phyloP scores from a whole-genome alignment of 371 early-diverging fungal species.

The Dipsacomyces acuminosporus region DNA sequence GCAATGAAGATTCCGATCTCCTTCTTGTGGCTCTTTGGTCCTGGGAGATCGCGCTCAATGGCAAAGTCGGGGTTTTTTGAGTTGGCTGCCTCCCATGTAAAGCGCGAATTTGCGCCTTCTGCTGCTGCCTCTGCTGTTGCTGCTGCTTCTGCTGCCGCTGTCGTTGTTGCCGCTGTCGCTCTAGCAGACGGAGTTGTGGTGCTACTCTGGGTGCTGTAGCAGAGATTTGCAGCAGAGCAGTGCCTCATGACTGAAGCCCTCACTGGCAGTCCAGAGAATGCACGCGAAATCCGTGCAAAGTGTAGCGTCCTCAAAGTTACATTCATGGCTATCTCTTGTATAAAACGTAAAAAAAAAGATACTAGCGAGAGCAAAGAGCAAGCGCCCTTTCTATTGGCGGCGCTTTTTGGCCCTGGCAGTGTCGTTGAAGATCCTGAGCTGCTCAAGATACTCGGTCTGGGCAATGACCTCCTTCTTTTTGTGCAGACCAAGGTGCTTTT shows the following conservation, averaged over 20 bases:
- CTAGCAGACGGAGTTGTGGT: too few relatives aligned
- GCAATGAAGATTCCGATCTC: conserved; percentile 37
- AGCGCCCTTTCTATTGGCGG: conserved; percentile 4
- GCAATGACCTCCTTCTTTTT: conserved; percentile 42
- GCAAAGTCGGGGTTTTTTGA: conserved; percentile 47
- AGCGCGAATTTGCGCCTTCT: conserved; percentile 1
- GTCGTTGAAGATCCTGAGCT: conserved; percentile 36
- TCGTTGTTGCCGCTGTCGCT: background rate
- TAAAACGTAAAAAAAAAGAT: background rate
- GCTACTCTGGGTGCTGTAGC: too few relatives aligned
- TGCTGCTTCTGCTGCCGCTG: background rate
- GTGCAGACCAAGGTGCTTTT: conserved; percentile 43
- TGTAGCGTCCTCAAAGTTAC: background rate
- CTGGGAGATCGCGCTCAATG: conserved; percentile 40
- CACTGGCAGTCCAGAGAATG: background rate
- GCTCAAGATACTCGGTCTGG: conserved; percentile 34
- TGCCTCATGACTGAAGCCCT: too few relatives aligned
- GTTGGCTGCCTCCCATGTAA: conserved; percentile 33
- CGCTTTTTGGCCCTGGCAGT: conserved; percentile 30
- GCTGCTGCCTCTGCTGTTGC: background rate
- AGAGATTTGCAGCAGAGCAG: too few relatives aligned
- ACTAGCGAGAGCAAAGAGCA: background rate
- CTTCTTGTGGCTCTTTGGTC: conserved; percentile 41
- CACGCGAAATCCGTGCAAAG: conserved; percentile 2
- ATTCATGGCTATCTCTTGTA: conserved; percentile 1